A percentile compares a stretch with the other conserved stretches of the same genome.
Evolutionary conservation across 768 basidiomycete species (phyloP).

Genomic region (Termitomyces sp.): DNA sequence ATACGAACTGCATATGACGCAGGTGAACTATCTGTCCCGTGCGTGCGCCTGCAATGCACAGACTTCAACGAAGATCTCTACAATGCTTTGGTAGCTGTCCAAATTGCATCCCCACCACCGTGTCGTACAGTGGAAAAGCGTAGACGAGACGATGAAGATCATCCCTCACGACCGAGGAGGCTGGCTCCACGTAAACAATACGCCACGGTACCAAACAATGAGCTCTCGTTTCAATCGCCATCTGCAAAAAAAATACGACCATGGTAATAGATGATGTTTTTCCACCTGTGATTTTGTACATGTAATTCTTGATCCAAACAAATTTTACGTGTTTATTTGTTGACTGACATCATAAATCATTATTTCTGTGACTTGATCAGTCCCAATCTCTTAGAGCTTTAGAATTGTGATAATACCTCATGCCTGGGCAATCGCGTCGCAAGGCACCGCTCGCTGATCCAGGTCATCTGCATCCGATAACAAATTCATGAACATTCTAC

Average conservation of each 20-base stretch:
- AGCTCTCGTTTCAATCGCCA: neutral
- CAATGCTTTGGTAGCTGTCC: slow-evolving; percentile 17
- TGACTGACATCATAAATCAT: neutral
- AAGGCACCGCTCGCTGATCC: slow-evolving; percentile 24
- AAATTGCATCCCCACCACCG: neutral
- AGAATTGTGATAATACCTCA: slow-evolving; percentile 5
- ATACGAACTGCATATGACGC: slow-evolving; percentile 38
- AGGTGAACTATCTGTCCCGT: slow-evolving; percentile 39
- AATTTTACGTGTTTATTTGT: neutral
- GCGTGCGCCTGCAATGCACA: slow-evolving; percentile 40
- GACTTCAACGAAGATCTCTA: slow-evolving; percentile 38
- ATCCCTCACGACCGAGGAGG: neutral
- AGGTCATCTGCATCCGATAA: slow-evolving; percentile 22
- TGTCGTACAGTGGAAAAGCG: slow-evolving; percentile 8
- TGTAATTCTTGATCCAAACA: neutral
- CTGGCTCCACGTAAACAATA: neutral
- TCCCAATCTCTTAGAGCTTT: neutral
- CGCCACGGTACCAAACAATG: neutral
- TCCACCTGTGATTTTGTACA: neutral
- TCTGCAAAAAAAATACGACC: neutral
- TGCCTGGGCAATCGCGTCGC: slow-evolving; percentile 20
- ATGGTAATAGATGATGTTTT: neutral
- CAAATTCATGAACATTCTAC: neutral
- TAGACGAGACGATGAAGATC: slow-evolving; percentile 12
- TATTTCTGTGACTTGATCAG: neutral